Percentiles rank a stretch among this genome's conserved stretches.
Evolutionary conservation across 257 asterid genomes (phyloP).

Genomic region (Solanum clarkiae): DNA sequence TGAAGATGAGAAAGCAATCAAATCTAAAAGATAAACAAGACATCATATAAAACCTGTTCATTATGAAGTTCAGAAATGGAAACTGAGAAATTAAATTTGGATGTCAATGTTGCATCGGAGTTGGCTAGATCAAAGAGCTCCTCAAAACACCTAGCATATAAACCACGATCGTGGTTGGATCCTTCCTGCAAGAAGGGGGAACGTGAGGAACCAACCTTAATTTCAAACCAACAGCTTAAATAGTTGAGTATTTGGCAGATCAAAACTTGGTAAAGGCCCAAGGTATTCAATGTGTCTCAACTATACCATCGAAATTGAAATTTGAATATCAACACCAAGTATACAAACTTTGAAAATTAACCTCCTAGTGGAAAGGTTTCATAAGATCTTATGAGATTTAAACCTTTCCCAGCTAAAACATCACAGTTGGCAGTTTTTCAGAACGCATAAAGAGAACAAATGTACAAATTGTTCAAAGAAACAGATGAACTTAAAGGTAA

Average conservation of each 20-base stretch:
- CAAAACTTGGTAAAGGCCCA: background rate
- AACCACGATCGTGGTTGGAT: slow-evolving; percentile 94
- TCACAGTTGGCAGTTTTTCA: background rate
- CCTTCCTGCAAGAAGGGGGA: slow-evolving; percentile 71
- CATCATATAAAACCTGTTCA: slow-evolving; percentile 56
- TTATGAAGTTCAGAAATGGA: slow-evolving; percentile 81
- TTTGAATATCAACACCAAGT: background rate
- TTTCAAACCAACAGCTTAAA: background rate
- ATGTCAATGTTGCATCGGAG: slow-evolving; percentile 83
- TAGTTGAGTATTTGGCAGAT: background rate
- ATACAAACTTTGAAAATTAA: background rate
- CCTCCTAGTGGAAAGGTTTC: background rate
- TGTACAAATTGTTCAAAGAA: background rate
- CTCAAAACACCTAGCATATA: slow-evolving; percentile 90
- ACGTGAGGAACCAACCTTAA: background rate
- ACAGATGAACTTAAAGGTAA: background rate
- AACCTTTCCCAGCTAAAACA: background rate
- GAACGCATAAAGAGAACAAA: background rate
- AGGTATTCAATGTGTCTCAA: background rate
- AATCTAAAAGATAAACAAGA: background rate
- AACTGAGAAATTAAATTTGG: slow-evolving; percentile 67
- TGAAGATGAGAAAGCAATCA: background rate
- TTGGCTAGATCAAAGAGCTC: slow-evolving; percentile 96
- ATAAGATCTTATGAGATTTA: background rate
- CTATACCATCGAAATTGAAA: background rate